phyloP scores from a whole-genome alignment of 345 rosid genomes.

The Aquilaria sinensis region DNA sequence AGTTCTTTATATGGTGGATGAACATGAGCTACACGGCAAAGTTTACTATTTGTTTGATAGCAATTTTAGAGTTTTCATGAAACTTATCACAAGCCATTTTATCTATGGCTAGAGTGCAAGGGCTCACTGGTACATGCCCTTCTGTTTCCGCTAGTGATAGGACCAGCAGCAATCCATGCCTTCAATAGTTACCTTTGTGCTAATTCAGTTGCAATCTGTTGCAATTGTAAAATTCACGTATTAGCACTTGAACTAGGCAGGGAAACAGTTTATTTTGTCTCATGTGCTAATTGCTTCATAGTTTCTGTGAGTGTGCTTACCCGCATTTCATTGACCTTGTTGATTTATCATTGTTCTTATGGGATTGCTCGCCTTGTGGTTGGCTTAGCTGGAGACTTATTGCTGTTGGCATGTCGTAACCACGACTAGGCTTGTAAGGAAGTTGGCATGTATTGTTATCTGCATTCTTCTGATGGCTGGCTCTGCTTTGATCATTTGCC shows the following conservation, averaged over 20 bases:
- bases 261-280: conserved; percentile 6
- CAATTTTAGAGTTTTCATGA: conserved; percentile 13
- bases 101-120: conserved; percentile 12
- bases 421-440: conserved; percentile 20
- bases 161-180: conserved; percentile 9
- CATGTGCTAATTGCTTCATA: not conserved
- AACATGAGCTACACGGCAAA: too few relatives aligned
- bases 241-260: not conserved
- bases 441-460: conserved; percentile 15
- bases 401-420: conserved; percentile 29
- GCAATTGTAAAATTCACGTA: conserved; percentile 10
- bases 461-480: conserved; percentile 19
- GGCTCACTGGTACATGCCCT: conserved; percentile 10
- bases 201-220: conserved; percentile 34
- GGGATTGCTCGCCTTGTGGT: conserved; percentile 25
- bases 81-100: conserved; percentile 18
- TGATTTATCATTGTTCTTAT: conserved; percentile 16
- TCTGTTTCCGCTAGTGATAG: conserved; percentile 11
- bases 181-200: not conserved
- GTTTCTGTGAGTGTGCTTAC: conserved; percentile 18
- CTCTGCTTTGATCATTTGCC: conserved; percentile 23
- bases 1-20: too few relatives aligned
- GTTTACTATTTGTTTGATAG: conserved; percentile 10
- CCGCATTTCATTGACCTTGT: conserved; percentile 32
- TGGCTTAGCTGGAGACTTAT: conserved; percentile 43